These are phyloP conservation scores for Nicotiana benthamiana DNA, from an alignment of 257 asterid species.

Conservation along the genomic window DNA sequence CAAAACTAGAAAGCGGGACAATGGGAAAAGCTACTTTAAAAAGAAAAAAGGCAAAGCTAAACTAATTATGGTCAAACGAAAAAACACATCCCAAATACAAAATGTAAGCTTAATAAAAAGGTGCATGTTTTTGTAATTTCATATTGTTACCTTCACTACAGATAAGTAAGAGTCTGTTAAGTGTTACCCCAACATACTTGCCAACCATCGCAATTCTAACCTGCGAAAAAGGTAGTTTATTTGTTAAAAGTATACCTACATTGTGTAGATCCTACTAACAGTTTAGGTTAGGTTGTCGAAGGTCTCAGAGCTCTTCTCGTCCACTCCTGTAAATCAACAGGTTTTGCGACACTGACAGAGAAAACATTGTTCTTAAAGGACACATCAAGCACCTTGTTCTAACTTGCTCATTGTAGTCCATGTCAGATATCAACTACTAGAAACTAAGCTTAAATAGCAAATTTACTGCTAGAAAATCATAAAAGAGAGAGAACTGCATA, in stretches of 20 bases:
- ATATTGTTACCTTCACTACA: constrained; percentile 69
- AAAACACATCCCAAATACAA: neutral
- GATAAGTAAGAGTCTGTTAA: constrained; percentile 89
- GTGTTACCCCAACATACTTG: constrained; percentile 95
- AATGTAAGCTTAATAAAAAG: neutral
- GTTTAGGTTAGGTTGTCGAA: constrained; percentile 73
- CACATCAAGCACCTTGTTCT: neutral
- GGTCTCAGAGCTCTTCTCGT: constrained; percentile 77
- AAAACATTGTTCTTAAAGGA: neutral
- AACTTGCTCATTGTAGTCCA: neutral
- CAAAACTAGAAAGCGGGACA: neutral
- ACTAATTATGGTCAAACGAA: neutral
- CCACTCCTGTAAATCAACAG: constrained; percentile 83
- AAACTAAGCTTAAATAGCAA: neutral
- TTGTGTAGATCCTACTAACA: constrained; percentile 38
- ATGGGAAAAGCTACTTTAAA: neutral
- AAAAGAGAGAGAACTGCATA: neutral
- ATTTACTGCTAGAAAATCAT: neutral
- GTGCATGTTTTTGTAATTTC: neutral
- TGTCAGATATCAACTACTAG: neutral
- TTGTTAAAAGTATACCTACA: neutral
- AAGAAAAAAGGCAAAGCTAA: neutral
- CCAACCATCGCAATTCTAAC: constrained; percentile 97
- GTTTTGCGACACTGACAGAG: constrained; percentile 55
- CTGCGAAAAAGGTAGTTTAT: constrained; percentile 33